A percentile compares a stretch with the other conserved stretches of the same genome.
phyloP scores from a whole-genome alignment of 164 flowering plant genomes.

The Nymphaea colorata region DNA sequence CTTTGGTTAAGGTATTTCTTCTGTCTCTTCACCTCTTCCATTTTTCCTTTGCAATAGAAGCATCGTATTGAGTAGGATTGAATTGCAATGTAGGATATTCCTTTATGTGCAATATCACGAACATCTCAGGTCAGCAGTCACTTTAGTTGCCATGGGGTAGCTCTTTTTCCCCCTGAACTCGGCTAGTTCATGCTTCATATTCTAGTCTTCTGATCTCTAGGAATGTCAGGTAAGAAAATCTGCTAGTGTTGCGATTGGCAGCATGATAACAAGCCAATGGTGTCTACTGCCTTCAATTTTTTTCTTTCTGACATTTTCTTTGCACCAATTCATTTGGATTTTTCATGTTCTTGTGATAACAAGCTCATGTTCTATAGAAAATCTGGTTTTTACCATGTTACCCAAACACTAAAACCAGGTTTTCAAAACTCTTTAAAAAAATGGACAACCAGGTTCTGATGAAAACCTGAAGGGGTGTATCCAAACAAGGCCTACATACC shows the following conservation, averaged over 20 bases:
- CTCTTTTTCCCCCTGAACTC: not conserved
- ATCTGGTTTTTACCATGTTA: no score
- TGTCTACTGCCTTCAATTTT: constrained; percentile 12
- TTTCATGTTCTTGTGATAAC: no score
- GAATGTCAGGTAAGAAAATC: constrained; percentile 86
- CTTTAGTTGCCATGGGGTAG: not conserved
- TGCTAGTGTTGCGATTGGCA: constrained; percentile 94
- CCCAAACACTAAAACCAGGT: no score
- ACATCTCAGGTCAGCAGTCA: constrained; percentile 48
- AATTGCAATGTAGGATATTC: constrained; percentile 51
- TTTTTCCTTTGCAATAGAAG: not conserved
- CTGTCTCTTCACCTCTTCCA: constrained; percentile 3
- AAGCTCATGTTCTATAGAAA: no score
- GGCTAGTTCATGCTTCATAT: constrained; percentile 7
- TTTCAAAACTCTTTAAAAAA: no score
- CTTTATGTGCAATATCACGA: constrained; percentile 50
- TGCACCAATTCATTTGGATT: no score
- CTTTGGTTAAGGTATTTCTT: constrained; percentile 70
- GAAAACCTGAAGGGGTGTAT: no score
- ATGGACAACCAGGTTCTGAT: no score
- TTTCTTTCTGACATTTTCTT: no score
- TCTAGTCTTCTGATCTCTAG: constrained; percentile 26
- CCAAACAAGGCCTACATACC: no score
- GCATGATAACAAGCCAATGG: constrained; percentile 59
- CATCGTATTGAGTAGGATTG: constrained; percentile 21